Percentiles rank a stretch among this genome's conserved stretches.
Conservation (phyloP, 2,329 filamentous ascomycete species). For the Exophiala oligosperma region DNA sequence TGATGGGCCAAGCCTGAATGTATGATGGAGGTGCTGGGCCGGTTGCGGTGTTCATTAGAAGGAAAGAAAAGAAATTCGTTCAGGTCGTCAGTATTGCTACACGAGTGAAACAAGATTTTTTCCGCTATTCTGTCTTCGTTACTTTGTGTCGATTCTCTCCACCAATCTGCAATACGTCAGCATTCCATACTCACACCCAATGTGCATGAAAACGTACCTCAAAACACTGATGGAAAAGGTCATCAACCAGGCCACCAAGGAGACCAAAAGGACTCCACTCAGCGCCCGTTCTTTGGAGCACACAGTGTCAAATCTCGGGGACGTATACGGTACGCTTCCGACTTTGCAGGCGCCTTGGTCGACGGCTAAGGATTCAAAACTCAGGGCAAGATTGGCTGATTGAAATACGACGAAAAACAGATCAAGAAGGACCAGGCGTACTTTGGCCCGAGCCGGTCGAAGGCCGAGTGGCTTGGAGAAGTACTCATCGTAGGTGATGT, state of each 20-base stretch:
- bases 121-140: conserved; percentile 2
- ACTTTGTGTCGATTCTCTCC: conserved; percentile 33
- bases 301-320: conserved; percentile 41
- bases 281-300: conserved; percentile 68
- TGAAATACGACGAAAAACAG: conserved; percentile 98
- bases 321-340: conserved; percentile 38
- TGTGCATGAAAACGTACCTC: conserved; percentile 45
- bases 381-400: conserved; percentile 85
- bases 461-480: conserved; percentile 89
- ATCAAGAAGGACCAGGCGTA: conserved; percentile 85
- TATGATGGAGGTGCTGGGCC: conserved; percentile 26
- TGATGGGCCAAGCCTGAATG: conserved; percentile 52
- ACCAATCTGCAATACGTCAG: conserved; percentile 41
- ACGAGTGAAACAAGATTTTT: background rate
- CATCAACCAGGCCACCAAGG: conserved; percentile 82
- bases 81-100: conserved; percentile 2
- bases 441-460: conserved; percentile 79
- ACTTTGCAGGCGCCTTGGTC: conserved; percentile 59
- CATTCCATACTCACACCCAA: conserved; percentile 5
- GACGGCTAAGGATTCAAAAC: conserved; percentile 77
- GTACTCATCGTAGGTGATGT: conserved; percentile 97
- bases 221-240: conserved; percentile 87
- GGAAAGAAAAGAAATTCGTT: background rate
- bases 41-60: background rate
- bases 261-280: conserved; percentile 75